Evolutionary conservation across 164 flowering plant genomes (phyloP).

Genomic region (grape (Vitis vinifera)): DNA sequence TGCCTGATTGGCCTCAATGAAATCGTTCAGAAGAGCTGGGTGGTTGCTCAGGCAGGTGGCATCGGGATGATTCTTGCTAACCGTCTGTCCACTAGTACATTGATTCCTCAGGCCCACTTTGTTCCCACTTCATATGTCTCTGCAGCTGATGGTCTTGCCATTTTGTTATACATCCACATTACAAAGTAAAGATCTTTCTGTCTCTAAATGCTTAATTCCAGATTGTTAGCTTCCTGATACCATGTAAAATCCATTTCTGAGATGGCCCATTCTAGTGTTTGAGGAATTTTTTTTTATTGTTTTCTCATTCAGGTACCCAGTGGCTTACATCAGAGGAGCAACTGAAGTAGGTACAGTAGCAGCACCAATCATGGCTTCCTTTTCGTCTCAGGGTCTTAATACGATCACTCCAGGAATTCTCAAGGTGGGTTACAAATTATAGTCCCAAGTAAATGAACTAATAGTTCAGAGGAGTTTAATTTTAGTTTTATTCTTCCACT

Average conservation of each 20-base stretch:
- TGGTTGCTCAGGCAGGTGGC: slow-evolving; percentile 5
- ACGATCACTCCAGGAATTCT: background rate
- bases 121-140: background rate
- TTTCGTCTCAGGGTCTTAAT: background rate
- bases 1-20: background rate
- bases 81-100: background rate
- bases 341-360: background rate
- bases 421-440: background rate
- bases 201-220: no score
- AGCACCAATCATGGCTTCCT: background rate
- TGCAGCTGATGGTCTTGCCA: slow-evolving; percentile 2
- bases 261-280: background rate
- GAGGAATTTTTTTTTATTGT: no score
- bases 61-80: slow-evolving; percentile 4
- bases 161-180: background rate
- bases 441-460: no score
- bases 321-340: no score
- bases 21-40: background rate
- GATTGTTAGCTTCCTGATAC: background rate
- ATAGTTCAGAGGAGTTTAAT: no score
- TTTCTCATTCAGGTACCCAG: no score
- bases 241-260: no score
- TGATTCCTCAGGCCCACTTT: background rate
- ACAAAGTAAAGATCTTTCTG: background rate
- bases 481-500: no score